These are phyloP conservation scores for Aspergillus pseudoviridinutans DNA, from an alignment of 2,329 filamentous ascomycete species.

Conservation along the genomic window DNA sequence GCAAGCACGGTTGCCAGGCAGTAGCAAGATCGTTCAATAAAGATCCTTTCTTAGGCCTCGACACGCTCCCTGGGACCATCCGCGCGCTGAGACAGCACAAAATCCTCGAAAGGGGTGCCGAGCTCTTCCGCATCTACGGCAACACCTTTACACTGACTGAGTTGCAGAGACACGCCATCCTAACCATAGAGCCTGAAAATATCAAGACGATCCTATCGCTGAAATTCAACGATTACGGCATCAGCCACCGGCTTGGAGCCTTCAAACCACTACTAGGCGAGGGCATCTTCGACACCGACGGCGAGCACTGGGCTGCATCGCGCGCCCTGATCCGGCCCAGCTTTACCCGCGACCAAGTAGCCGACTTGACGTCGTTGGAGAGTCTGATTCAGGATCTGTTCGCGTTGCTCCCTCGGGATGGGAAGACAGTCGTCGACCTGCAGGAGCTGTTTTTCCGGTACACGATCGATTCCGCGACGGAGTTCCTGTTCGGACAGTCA, in stretches of 20 bases:
- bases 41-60: conserved; percentile 16
- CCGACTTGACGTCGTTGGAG: conserved; percentile 1
- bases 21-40: conserved; percentile 9
- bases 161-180: conserved; percentile 11
- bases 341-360: too few species aligned
- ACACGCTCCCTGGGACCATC: background rate
- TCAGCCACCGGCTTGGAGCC: conserved; percentile 25
- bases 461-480: conserved; percentile 64
- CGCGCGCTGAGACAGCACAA: background rate
- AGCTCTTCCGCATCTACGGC: background rate
- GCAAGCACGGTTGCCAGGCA: conserved; percentile 12
- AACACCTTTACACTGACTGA: conserved; percentile 12
- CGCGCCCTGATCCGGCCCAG: conserved; percentile 9
- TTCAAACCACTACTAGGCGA: conserved; percentile 18
- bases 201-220: conserved; percentile 53
- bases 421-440: conserved; percentile 53
- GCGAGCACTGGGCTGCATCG: conserved; percentile 9
- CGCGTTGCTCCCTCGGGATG: conserved; percentile 27
- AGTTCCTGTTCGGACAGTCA: conserved; percentile 63
- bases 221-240: conserved; percentile 50
- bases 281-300: conserved; percentile 18
- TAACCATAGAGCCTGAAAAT: conserved; percentile 47
- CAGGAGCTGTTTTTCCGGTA: conserved; percentile 62
- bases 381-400: conserved; percentile 6
- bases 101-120: background rate